phyloP scores from a whole-genome alignment of 345 rosid species.

The Hibiscus trionum region DNA sequence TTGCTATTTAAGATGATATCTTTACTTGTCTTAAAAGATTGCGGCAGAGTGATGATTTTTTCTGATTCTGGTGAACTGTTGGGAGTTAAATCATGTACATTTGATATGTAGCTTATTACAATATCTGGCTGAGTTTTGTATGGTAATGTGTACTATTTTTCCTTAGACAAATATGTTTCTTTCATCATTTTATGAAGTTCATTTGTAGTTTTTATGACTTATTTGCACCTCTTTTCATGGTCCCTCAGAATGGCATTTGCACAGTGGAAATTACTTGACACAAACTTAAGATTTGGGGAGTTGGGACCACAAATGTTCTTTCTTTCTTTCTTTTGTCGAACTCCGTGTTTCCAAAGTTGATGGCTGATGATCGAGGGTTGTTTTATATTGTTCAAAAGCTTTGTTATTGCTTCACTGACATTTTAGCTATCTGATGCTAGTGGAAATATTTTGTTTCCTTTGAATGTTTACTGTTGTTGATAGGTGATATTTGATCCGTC shows the following conservation, averaged over 20 bases:
- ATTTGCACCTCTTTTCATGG: constrained; percentile 3
- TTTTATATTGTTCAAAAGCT: background rate
- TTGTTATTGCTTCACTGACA: background rate
- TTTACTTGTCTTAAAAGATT: background rate
- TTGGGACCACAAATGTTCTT: background rate
- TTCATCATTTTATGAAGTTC: background rate
- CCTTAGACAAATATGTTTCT: background rate
- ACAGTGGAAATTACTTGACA: background rate
- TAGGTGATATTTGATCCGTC: background rate
- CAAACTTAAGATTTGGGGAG: background rate
- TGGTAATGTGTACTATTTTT: background rate
- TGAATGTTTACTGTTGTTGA: background rate
- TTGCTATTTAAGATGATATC: background rate
- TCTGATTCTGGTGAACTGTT: background rate
- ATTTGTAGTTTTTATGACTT: background rate
- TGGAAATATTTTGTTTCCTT: background rate
- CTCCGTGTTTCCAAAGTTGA: background rate
- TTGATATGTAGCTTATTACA: background rate
- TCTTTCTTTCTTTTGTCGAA: background rate
- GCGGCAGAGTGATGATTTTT: background rate
- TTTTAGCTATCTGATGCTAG: constrained; percentile 6
- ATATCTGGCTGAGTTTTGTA: background rate
- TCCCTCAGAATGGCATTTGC: background rate
- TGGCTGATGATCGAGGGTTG: background rate
- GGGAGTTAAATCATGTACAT: background rate